Base-by-base conservation (phyloP, 139 green algal genomes). In the Chlorella sp. region DNA sequence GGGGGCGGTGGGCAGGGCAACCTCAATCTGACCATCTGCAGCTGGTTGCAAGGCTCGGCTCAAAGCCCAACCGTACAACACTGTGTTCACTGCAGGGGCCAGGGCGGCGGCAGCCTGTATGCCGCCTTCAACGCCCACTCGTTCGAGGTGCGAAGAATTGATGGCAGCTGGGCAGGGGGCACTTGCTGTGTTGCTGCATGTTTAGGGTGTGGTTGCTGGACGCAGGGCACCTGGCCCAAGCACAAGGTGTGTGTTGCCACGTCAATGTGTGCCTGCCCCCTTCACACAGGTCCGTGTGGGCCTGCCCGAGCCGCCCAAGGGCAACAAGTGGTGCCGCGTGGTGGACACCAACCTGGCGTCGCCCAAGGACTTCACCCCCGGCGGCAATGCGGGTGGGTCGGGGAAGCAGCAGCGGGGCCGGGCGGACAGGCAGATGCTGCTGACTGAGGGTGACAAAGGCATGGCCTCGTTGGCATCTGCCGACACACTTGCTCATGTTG, bases 281-380 rank as follows among this genome's bases (percentile, higher is more conserved):
- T 4, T 55, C 17, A 32, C 56, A 15, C 75, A 92, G 80, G 87
- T 93, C 39, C 39, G 88, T 23, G 87, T 85, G 0, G 25, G 68
- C 3, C 89, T 99, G 81, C 96, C 95, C 2, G 76, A 74, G 15
- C 80, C 93, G 3, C 91, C 93, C 0, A 0, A 65, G 1, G 97
- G 96, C 79, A 90, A 89, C 55, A 92, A 89, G 71, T 99, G 97
- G 97, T 87, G 82, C 72, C 87, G 97, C 1, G 74, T 99, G 20
- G 94, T 98, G 44, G 97, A 99, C 92, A 99, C 97, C 44, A 99
- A 98, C 90, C 92, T 99, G 65, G 87, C 94, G 4, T 56, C 92
- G 15, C 96, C 96, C 6, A 91, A 92, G 64, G 97, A 99, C 87
- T 98, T 97, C 86, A 96, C 91, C 1, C 83, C 86, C 1, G 94